Evolutionary conservation across 1,284 basidiomycete genomes (phyloP), one percentile per base, ranked within the genome.

Genomic region (Sporisorium exsertum): DNA sequence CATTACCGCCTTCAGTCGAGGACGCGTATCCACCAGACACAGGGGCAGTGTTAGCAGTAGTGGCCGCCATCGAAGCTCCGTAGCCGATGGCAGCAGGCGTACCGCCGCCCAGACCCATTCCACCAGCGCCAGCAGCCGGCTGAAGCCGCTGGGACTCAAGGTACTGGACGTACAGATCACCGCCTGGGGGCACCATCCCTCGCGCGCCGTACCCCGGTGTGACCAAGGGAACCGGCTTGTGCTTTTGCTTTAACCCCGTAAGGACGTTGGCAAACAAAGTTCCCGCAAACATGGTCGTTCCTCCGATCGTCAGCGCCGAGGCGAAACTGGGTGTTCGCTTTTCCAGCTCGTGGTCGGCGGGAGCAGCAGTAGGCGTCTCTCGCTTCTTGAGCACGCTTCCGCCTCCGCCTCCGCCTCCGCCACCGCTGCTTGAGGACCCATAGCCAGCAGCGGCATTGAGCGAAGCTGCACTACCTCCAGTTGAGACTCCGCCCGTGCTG

Each of bases 221-320:
- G 2, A 70, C 72, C 1, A 52, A 10, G 3, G 72, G 72, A 15
- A 67, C 63, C 10, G 72, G 72, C 52, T 75, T 75, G 35, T 10
- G n/a, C 42, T 66, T 70, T 18, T 75, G 47, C 52, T 61, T 63
- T 6, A 5, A 7, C 20, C 37, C 20, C 1, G 70, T 50, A 9
- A 42, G 33, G 1, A 66, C 0, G 43, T 70, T 70, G 43, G 50
- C 67, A 1, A 16, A 15, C 5, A 75, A 45, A 2, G 63, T 70
- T 8, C 72, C 72, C 16, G 52, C 6, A 29, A 75, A 70, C 72
- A 70, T 66, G 37, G 67, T 37, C 15, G 59, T 52, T n/a, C 67
- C 66, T 12, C 47, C 66, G 52, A 70, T 58, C 6, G 57, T 12
- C 2, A 73, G 22, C 16, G 60, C 58, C 18, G 12, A 45, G 4